These are phyloP conservation scores for Lachnellula subtilissima DNA, from an alignment of 2,329 filamentous ascomycete species.

Conservation along the genomic window DNA sequence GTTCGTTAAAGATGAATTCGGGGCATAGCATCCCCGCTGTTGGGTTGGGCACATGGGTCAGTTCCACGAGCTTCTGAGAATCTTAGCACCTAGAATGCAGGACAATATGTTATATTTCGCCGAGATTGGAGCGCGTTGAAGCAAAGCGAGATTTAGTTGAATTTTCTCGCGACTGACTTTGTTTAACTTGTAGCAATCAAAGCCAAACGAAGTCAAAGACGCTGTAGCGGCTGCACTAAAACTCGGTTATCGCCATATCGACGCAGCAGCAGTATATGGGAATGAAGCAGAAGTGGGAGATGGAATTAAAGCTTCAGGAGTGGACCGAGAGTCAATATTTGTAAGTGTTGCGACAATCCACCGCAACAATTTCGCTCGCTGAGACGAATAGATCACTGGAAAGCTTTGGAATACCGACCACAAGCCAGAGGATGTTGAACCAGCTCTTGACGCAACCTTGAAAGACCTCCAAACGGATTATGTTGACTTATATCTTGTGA, in stretches of 20 bases:
- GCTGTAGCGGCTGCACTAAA: conserved; percentile 36
- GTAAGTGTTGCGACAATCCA: conserved; percentile 1
- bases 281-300: conserved; percentile 41
- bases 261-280: conserved; percentile 43
- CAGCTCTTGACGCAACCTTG: conserved; percentile 44
- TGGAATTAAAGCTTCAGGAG: conserved; percentile 35
- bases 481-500: conserved; percentile 48
- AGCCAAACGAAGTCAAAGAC: conserved; percentile 40
- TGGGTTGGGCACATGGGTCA: conserved; percentile 37
- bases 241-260: conserved; percentile 41
- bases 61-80: not conserved
- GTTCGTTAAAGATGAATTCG: conserved; percentile 37
- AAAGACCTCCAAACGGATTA: conserved; percentile 48
- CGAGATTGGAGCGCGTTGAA: too few species aligned
- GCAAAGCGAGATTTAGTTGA: too few species aligned
- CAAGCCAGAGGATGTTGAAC: conserved; percentile 37
- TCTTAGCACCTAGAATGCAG: too few species aligned
- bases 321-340: conserved; percentile 37
- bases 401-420: conserved; percentile 55
- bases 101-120: too few species aligned
- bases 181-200: conserved; percentile 6
- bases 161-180: not conserved
- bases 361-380: not conserved
- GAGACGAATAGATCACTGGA: conserved; percentile 42
- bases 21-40: conserved; percentile 37